A percentile compares a stretch with the other conserved stretches of the same genome.
Evolutionary conservation across 2,329 filamentous ascomycete genomes (phyloP).

Genomic region (Emericellopsis cladophorae): DNA sequence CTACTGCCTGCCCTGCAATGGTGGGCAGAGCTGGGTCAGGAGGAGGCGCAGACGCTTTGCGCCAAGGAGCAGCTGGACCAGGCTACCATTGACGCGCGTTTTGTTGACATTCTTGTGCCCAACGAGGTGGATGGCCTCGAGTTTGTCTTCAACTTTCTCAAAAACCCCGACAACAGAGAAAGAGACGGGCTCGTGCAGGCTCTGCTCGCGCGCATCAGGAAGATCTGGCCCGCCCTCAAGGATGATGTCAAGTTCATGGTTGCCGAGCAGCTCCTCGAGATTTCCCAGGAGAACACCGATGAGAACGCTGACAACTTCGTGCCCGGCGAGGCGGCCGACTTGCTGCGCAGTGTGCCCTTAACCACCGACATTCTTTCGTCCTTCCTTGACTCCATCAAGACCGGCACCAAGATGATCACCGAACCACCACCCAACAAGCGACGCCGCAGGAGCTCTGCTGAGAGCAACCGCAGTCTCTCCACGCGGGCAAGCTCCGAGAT

Average conservation of each 20-base stretch:
- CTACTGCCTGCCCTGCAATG: conserved; percentile 62
- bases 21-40: conserved; percentile 48
- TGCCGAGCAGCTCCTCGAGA: conserved; percentile 49
- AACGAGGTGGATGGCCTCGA: conserved; percentile 40
- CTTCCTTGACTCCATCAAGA: conserved; percentile 64
- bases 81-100: conserved; percentile 24
- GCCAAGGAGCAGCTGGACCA: conserved; percentile 27
- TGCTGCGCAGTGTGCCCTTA: conserved; percentile 61
- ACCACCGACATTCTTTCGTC: conserved; percentile 58
- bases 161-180: conserved; percentile 23
- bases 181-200: conserved; percentile 42
- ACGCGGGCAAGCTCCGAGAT: conserved; percentile 53
- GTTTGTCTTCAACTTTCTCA: conserved; percentile 34
- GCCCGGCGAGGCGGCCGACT: conserved; percentile 52
- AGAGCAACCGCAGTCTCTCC: conserved; percentile 41
- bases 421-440: conserved; percentile 66
- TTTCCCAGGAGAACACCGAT: conserved; percentile 34
- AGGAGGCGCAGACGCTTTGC: conserved; percentile 32
- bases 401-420: conserved; percentile 58
- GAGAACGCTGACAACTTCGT: conserved; percentile 20
- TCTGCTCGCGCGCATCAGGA: conserved; percentile 55
- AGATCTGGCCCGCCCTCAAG: conserved; percentile 64
- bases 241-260: conserved; percentile 44
- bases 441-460: conserved; percentile 63
- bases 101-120: conserved; percentile 38